These are phyloP conservation scores for Mortierella sp. DNA, from an alignment of 371 early-diverging fungal species.

Conservation along the genomic window DNA sequence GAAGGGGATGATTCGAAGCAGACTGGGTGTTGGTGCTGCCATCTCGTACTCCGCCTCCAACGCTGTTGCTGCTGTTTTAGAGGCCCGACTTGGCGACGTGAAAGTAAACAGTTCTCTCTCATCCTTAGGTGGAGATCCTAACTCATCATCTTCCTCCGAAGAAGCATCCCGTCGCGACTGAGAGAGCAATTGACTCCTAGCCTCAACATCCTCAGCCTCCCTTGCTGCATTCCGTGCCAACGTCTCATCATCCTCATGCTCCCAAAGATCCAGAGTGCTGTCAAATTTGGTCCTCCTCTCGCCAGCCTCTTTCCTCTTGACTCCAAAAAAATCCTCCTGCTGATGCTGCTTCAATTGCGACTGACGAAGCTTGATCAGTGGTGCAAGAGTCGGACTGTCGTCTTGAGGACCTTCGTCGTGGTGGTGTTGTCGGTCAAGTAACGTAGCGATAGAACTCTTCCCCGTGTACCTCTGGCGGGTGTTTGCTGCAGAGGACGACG, in stretches of 20 bases:
- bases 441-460: slow-evolving; percentile 2
- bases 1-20: slow-evolving; percentile 30
- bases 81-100: background rate
- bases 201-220: slow-evolving; percentile 36
- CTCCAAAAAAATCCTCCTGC: slow-evolving; percentile 50
- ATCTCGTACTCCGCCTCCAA: background rate
- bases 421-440: background rate
- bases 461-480: slow-evolving; percentile 8
- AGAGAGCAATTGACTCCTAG: background rate
- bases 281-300: slow-evolving; percentile 31
- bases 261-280: slow-evolving; percentile 38
- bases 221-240: slow-evolving; percentile 44
- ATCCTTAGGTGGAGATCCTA: background rate
- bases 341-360: slow-evolving; percentile 50
- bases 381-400: slow-evolving; percentile 23
- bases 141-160: background rate
- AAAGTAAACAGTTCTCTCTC: background rate
- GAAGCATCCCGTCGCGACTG: background rate
- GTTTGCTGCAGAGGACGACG: slow-evolving; percentile 12
- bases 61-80: background rate
- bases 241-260: slow-evolving; percentile 48
- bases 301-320: slow-evolving; percentile 17
- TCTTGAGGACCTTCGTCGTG: background rate
- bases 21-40: slow-evolving; percentile 20
- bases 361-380: slow-evolving; percentile 49